These are phyloP conservation scores for Carex kokanica DNA, from an alignment of 176 grass and related monocot genomes.

Conservation along the genomic window DNA sequence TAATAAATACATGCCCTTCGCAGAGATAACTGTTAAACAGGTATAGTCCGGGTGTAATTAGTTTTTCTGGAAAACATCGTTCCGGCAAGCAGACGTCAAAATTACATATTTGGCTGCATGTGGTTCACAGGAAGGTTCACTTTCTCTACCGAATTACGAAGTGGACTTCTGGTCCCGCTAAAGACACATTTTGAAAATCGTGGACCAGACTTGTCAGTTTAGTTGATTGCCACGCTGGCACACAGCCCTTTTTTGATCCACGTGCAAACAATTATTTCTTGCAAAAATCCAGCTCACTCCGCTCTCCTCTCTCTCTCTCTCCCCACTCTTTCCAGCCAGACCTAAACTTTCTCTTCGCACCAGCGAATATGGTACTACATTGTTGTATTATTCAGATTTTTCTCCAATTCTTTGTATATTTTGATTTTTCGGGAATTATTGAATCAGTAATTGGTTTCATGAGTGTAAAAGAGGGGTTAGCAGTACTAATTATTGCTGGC, in stretches of 20 bases:
- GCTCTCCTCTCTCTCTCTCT: conserved; percentile 1
- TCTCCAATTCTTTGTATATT: not conserved
- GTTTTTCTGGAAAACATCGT: not conserved
- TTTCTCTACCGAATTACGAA: not conserved
- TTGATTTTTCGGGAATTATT: conserved; percentile 5
- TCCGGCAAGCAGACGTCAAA: not conserved
- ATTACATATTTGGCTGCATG: not conserved
- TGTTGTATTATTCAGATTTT: conserved; percentile 5
- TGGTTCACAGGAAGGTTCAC: not conserved
- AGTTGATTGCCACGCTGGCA: not conserved
- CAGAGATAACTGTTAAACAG: too few relatives aligned
- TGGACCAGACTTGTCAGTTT: not conserved
- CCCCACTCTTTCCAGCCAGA: conserved; percentile 18
- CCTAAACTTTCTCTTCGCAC: not conserved
- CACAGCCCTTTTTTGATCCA: conserved; percentile 10
- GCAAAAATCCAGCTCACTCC: conserved; percentile 32
- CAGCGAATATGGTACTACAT: conserved; percentile 25
- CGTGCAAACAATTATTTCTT: conserved; percentile 23
- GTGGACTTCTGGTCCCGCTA: not conserved
- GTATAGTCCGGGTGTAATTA: not conserved
- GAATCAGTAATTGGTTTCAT: not conserved
- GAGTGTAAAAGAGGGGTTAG: conserved; percentile 7
- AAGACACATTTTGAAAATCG: not conserved
- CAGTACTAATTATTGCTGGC: conserved; percentile 22
- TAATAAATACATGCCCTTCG: not conserved